A percentile compares a stretch with the other conserved stretches of the same genome.
These are phyloP conservation scores for Raffaelea ambrosiae DNA, from an alignment of 2,329 filamentous ascomycete species.

Conservation along the genomic window DNA sequence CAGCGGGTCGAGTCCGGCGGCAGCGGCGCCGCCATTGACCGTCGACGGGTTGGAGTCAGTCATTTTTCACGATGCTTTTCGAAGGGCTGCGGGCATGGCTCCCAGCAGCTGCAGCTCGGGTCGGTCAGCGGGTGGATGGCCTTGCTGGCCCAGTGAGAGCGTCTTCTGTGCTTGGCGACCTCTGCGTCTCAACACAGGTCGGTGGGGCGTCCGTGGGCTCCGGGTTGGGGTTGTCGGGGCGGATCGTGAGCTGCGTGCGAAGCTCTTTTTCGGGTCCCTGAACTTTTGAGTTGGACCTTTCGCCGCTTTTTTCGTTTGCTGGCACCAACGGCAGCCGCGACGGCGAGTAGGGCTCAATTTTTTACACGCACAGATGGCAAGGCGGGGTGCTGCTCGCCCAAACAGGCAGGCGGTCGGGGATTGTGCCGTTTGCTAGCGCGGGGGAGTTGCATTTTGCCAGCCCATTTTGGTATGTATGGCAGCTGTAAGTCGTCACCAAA, in stretches of 20 bases:
- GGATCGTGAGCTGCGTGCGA: background rate
- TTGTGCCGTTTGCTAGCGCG: constrained; percentile 12
- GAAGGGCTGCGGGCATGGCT: constrained; percentile 12
- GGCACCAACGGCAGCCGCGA: background rate
- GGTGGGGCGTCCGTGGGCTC: too few relatives aligned
- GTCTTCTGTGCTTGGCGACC: too few relatives aligned
- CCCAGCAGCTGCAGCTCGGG: background rate
- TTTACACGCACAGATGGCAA: constrained; percentile 4
- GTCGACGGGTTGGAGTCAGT: constrained; percentile 39
- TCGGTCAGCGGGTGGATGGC: too few relatives aligned
- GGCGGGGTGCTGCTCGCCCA: constrained; percentile 12
- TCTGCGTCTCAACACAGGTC: too few relatives aligned
- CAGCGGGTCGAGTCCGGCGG: constrained; percentile 9
- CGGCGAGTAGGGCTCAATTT: background rate
- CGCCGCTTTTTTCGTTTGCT: background rate
- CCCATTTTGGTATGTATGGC: background rate
- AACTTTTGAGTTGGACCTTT: too few relatives aligned
- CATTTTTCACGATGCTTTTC: constrained; percentile 29
- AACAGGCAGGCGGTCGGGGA: constrained; percentile 15
- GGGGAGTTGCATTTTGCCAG: constrained; percentile 2
- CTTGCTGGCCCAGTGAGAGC: too few relatives aligned
- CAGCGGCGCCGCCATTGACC: constrained; percentile 20
- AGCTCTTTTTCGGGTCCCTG: too few relatives aligned
- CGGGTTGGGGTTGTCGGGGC: too few relatives aligned
- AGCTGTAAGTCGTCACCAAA: background rate